Base-by-base conservation (phyloP, 306 rosid species). In the Prunus campanulata region DNA sequence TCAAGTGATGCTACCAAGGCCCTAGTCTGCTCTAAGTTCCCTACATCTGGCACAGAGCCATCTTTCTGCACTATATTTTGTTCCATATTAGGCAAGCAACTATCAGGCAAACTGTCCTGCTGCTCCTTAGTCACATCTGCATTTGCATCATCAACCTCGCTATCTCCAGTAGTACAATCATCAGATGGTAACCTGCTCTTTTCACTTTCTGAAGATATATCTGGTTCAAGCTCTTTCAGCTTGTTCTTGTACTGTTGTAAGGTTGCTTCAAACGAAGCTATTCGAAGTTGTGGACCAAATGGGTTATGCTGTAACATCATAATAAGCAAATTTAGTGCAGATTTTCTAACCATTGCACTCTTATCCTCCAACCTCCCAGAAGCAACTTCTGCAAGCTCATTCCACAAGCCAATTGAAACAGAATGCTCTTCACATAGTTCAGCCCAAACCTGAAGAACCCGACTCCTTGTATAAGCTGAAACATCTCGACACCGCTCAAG, bases 351-450 rank as follows among this genome's bases (percentile, higher is more conserved):
- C 16, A 94, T 87, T 77, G 98, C 97, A 88, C 93, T 81, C 91
- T 94, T 94, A 78, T 94, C 98, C 90, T 94, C 98, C 88, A 94
- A 83, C 87, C 98, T 90, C 71, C 98, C 97, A 52, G 98, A 89
- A 75, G 98, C 93, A 84, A 94, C 83, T 69, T 76, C 82, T 20
- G 97, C 96, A 78, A 94, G 90, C 80, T 94, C 91, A 76, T 90
- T 94, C 98, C 98, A 94, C 91, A 94, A 76, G 84, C 98, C 98
- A 82, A 94, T 94, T 64, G 98, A 92, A 83, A 94, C 86, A 81
- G 90, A 86, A 83, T 94, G 93, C 29, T 86, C 96, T 81, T 94
- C 98, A 47, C 97, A 92, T 60, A 94, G 86, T 75, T 94, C 98
- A 77, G 92, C 93, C 98, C 98, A 94, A 66, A 92, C 96, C 80